Percentiles rank a stretch among this genome's conserved stretches.
Evolutionary conservation across 2,329 filamentous ascomycete genomes (phyloP).

Genomic region (Magnaporthiopsis rhizophila): DNA sequence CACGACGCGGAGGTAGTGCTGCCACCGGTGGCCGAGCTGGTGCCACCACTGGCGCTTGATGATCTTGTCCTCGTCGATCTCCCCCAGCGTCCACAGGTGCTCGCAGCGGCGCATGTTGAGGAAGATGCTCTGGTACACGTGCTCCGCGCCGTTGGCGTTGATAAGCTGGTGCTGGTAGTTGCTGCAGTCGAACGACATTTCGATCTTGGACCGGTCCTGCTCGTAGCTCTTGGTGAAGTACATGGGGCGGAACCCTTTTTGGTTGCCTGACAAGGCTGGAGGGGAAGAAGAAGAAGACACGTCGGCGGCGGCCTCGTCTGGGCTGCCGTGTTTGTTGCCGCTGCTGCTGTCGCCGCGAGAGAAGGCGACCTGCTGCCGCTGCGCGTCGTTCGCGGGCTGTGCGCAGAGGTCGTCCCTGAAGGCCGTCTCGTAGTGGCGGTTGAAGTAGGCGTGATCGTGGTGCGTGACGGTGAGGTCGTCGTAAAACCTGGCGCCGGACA

Average conservation of each 20-base stretch:
- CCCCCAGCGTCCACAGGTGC: constrained; percentile 49
- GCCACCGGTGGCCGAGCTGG: constrained; percentile 56
- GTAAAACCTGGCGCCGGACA: constrained; percentile 62
- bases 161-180: constrained; percentile 70
- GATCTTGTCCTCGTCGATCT: constrained; percentile 51
- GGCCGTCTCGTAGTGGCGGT: constrained; percentile 57
- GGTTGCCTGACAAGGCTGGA: neutral
- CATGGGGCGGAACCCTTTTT: constrained; percentile 48
- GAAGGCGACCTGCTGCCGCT: constrained; percentile 30
- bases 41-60: constrained; percentile 62
- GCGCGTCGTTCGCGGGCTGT: constrained; percentile 32
- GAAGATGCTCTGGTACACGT: constrained; percentile 65
- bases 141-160: constrained; percentile 38
- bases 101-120: constrained; percentile 45
- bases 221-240: constrained; percentile 56
- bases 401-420: constrained; percentile 45
- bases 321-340: constrained; percentile 24
- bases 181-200: constrained; percentile 68
- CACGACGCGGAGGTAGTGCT: constrained; percentile 57
- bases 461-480: constrained; percentile 68
- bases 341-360: constrained; percentile 40
- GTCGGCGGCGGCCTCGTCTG: too few species aligned
- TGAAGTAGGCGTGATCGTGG: constrained; percentile 56
- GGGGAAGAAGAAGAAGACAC: neutral
- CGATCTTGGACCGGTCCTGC: constrained; percentile 47